Conservation (phyloP, 2,329 filamentous ascomycete genomes). For the Kalmusia sp. region DNA sequence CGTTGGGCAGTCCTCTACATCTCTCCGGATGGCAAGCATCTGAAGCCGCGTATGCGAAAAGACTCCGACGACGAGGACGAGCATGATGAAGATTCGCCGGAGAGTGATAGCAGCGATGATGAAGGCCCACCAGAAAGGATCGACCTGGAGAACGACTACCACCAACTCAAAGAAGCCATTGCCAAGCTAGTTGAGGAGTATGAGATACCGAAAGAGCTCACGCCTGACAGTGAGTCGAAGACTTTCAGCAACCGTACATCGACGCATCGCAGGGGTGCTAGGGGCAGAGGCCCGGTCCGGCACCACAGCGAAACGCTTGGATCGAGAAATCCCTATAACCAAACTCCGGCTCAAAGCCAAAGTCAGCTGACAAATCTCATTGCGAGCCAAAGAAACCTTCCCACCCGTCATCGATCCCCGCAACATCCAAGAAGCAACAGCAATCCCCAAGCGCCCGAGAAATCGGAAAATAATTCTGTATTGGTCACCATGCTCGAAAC, state of each 20-base stretch:
- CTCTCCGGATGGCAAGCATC: slow-evolving; percentile 71
- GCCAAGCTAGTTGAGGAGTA: slow-evolving; percentile 82
- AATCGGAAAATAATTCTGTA: slow-evolving; percentile 54
- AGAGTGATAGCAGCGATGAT: slow-evolving; percentile 58
- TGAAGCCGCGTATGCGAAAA: slow-evolving; percentile 76
- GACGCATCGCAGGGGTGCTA: slow-evolving; percentile 44
- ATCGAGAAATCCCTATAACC: slow-evolving; percentile 61
- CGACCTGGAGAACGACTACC: slow-evolving; percentile 79
- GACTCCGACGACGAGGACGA: slow-evolving; percentile 69
- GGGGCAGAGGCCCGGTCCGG: slow-evolving; percentile 34
- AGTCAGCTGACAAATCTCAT: slow-evolving; percentile 48
- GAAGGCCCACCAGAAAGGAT: slow-evolving; percentile 52
- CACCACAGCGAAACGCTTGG: slow-evolving; percentile 38
- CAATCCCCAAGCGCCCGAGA: slow-evolving; percentile 45
- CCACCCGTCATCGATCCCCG: slow-evolving; percentile 43
- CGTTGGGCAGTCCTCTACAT: slow-evolving; percentile 84
- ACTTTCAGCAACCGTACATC: slow-evolving; percentile 76
- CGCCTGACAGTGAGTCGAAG: slow-evolving; percentile 65
- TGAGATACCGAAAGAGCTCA: slow-evolving; percentile 74
- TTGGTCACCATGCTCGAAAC: slow-evolving; percentile 77
- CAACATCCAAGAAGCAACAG: slow-evolving; percentile 49
- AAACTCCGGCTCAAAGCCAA: slow-evolving; percentile 34
- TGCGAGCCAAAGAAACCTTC: slow-evolving; percentile 44
- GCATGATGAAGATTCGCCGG: slow-evolving; percentile 65
- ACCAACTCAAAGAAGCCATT: slow-evolving; percentile 80